These are phyloP conservation scores for Mariannaea elegans DNA, from an alignment of 2,329 filamentous ascomycete genomes.

Conservation along the genomic window DNA sequence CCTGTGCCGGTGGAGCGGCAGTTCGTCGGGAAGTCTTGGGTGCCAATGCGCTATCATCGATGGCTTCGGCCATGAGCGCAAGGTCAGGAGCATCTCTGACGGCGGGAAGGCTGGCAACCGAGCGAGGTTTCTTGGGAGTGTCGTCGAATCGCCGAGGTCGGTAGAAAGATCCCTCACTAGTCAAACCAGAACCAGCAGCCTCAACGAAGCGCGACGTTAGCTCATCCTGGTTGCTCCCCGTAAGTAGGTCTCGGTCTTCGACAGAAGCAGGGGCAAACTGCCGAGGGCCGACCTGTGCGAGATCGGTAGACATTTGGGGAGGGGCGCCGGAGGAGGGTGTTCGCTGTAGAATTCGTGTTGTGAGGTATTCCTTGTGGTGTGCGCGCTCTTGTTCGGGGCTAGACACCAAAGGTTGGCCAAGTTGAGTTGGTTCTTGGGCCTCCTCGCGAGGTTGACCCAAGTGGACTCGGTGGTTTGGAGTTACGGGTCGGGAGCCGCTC, in stretches of 20 bases:
- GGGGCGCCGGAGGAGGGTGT: conserved; percentile 68
- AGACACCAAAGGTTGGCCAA: conserved; percentile 24
- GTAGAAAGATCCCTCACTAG: conserved; percentile 63
- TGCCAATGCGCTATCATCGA: conserved; percentile 56
- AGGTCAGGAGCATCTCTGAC: conserved; percentile 37
- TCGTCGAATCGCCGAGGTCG: conserved; percentile 48
- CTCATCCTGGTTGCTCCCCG: conserved; percentile 53
- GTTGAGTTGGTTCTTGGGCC: conserved; percentile 15
- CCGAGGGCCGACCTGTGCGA: conserved; percentile 51
- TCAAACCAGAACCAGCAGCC: conserved; percentile 57
- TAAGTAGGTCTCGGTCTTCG: conserved; percentile 37
- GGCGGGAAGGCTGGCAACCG: conserved; percentile 48
- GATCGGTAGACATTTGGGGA: conserved; percentile 71
- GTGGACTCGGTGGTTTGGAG: conserved; percentile 40
- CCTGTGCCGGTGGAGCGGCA: conserved; percentile 57
- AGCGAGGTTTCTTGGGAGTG: conserved; percentile 51
- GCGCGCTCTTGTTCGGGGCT: conserved; percentile 52
- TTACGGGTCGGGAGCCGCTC: conserved; percentile 47
- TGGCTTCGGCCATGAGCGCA: conserved; percentile 41
- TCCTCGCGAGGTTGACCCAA: conserved; percentile 22
- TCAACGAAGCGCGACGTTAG: conserved; percentile 70
- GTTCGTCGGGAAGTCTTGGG: conserved; percentile 53
- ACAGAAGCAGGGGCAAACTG: conserved; percentile 46
- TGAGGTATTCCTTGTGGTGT: conserved; percentile 72
- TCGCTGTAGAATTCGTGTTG: conserved; percentile 72